Base-by-base conservation (phyloP, 192 early-diverging fungal species). In the Lobosporangium transversale region DNA sequence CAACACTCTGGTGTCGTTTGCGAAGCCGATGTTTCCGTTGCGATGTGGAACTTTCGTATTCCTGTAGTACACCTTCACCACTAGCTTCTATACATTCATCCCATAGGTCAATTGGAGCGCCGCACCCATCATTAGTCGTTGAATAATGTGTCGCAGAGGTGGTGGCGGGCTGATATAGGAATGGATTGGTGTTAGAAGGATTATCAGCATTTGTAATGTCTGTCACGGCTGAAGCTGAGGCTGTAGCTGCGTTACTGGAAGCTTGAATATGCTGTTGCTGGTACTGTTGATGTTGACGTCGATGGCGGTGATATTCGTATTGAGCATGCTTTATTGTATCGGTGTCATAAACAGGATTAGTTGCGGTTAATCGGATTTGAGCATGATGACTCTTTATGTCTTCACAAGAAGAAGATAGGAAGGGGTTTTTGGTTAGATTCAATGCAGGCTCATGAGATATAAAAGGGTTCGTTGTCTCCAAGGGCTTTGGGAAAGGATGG, bases 371-470 rank as follows among this genome's bases (percentile, higher is more conserved):
- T n/a, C n/a, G n/a, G n/a, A n/a, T n/a, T n/a, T n/a, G n/a, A n/a
- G n/a, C n/a, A n/a, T n/a, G n/a, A n/a, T n/a, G n/a, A n/a, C n/a
- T 30, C 11, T 31, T 53, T 30, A 56, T 15, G 43, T 58, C 66
- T 8, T 54, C 62, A 54, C 24, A 42, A 11, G 62, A 65, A 6
- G 63, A 66, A 24, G 29, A 44, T 0, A 60, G 49, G 40, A 59
- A 60, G 20, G 66, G 57, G 21, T 58, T 58, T 51, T 56, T 69
- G 11, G 57, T 48, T 1, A 14, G 30, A n/a, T 12, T 11, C 53
- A 31, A 48, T 35, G 40, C 1, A 14, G 1, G 15, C n/a, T n/a
- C n/a, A n/a, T n/a, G n/a, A n/a, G n/a, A n/a, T n/a, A n/a, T 17
- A 52, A 50, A 26, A 18, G 45, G 45, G 35, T 7, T n/a, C 33